These are phyloP conservation scores for Coniella vitis DNA, from an alignment of 2,329 filamentous ascomycete species.

Conservation along the genomic window DNA sequence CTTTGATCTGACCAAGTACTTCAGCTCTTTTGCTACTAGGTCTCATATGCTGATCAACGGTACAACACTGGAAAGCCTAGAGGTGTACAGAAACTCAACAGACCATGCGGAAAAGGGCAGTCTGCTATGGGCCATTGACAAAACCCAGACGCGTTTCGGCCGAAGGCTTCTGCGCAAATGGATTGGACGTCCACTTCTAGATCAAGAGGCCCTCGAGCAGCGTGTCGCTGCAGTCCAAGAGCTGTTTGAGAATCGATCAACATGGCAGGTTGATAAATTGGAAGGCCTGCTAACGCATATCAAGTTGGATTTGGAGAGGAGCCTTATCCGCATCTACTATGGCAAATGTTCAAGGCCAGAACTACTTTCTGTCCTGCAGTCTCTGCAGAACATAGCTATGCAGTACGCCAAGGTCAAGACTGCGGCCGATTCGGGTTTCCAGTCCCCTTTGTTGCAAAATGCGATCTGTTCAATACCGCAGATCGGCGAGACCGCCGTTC, in stretches of 20 bases:
- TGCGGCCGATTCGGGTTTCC: conserved; percentile 63
- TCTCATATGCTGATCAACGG: conserved; percentile 96
- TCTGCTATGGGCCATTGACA: conserved; percentile 91
- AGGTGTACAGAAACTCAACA: conserved; percentile 93
- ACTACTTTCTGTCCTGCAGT: conserved; percentile 76
- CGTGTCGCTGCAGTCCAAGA: conserved; percentile 83
- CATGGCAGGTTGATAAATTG: conserved; percentile 64
- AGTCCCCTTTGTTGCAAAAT: conserved; percentile 59
- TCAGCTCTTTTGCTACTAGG: conserved; percentile 87
- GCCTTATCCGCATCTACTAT: conserved; percentile 92
- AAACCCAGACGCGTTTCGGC: conserved; percentile 84
- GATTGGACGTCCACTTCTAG: conserved; percentile 84
- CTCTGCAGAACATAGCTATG: conserved; percentile 71
- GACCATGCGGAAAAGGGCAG: conserved; percentile 81
- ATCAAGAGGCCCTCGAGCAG: conserved; percentile 66
- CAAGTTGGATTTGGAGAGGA: conserved; percentile 82
- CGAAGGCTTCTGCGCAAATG: conserved; percentile 85
- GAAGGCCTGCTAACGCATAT: conserved; percentile 63
- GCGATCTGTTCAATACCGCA: conserved; percentile 70
- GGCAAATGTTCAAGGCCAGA: conserved; percentile 90
- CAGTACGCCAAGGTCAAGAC: conserved; percentile 65
- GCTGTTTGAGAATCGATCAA: conserved; percentile 62
- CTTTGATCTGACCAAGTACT: conserved; percentile 94
- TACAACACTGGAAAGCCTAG: conserved; percentile 86
- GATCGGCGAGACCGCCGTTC: conserved; percentile 66